These are phyloP conservation scores for Botryobasidium botryosum DNA, from an alignment of 768 basidiomycete genomes.

Conservation along the genomic window DNA sequence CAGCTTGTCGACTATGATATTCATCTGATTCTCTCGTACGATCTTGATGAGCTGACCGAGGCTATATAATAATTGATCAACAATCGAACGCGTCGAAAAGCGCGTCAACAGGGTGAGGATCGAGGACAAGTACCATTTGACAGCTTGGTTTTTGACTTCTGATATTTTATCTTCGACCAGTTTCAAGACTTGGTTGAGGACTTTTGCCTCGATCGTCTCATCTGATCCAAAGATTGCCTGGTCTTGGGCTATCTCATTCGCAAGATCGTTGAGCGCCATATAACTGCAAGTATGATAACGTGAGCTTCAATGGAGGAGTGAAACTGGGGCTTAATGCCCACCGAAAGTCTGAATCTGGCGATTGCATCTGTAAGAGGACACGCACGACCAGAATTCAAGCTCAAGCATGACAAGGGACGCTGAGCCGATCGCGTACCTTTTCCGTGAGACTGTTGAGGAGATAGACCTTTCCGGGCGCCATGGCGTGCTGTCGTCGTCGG, in stretches of 20 bases:
- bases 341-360: slow-evolving; percentile 83
- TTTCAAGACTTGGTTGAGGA: slow-evolving; percentile 66
- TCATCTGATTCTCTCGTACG: slow-evolving; percentile 66
- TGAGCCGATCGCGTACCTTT: no score
- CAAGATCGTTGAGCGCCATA: slow-evolving; percentile 93
- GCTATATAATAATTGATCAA: slow-evolving; percentile 25
- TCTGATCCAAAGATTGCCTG: slow-evolving; percentile 62
- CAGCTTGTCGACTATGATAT: slow-evolving; percentile 74
- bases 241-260: slow-evolving; percentile 74
- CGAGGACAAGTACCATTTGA: slow-evolving; percentile 57
- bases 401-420: no score
- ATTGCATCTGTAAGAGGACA: slow-evolving; percentile 63
- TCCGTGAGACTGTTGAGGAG: no score
- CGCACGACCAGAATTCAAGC: no score
- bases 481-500: no score
- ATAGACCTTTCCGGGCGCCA: no score
- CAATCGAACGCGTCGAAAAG: no score
- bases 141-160: slow-evolving; percentile 96
- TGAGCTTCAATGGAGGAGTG: slow-evolving; percentile 12
- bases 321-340: slow-evolving; percentile 19
- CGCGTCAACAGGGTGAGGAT: background rate
- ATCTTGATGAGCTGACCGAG: slow-evolving; percentile 84
- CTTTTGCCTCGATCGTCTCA: slow-evolving; percentile 68
- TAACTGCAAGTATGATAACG: slow-evolving; percentile 37
- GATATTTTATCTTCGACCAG: slow-evolving; percentile 91